Evolutionary conservation across 169 alveolate genomes (phyloP), one percentile per base, ranked within the genome.

Genomic region (Eimeria sp.): DNA sequence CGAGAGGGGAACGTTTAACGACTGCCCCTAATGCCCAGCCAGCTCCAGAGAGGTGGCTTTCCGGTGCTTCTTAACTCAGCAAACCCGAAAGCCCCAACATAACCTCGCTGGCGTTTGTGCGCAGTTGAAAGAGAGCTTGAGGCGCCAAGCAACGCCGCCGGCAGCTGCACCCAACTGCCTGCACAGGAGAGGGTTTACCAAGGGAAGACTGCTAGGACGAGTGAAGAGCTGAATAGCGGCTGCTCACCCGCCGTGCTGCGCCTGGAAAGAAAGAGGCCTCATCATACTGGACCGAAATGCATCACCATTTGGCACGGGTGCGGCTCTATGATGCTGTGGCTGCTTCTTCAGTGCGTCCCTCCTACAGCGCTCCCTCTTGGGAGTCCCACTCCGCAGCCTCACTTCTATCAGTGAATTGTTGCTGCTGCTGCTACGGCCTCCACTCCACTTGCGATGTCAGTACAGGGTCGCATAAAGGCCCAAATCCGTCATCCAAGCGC

Each of bases 401-500:
- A 30, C 40, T 63, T 6, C 73, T 11, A 25, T 40, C 5, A 58
- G 43, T 20, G 2, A 25, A 25, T 16, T 67, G 49, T 49, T 67
- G 78, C 49, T 67, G 45, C 75, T 65, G 43, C 78, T 67, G 49
- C 78, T 10, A 7, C 47, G 5, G 78, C 86, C 45, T 75, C 5
- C 0, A 27, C 34, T 43, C 61, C 45, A 30, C 86, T 75, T n/a
- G 49, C 45, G 86, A 22, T 14, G 51, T 80, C 72, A 80, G 72
- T 80, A 80, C 27, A 80, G 45, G 25, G 89, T 80, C 25, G 89
- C 89, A n/a, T 80, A 80, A 4, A 80, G 89, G 4, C 89, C 89
- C 89, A 80, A 51, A 10, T 80, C 89, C 47, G 63, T 80, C 45
- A 51, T 47, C 89, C 89, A 80, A 80, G 89, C 89, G 72, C 89